A percentile compares a stretch with the other conserved stretches of the same genome.
Evolutionary conservation across 2,329 filamentous ascomycete species (phyloP).

Genomic region (Apiospora marii): DNA sequence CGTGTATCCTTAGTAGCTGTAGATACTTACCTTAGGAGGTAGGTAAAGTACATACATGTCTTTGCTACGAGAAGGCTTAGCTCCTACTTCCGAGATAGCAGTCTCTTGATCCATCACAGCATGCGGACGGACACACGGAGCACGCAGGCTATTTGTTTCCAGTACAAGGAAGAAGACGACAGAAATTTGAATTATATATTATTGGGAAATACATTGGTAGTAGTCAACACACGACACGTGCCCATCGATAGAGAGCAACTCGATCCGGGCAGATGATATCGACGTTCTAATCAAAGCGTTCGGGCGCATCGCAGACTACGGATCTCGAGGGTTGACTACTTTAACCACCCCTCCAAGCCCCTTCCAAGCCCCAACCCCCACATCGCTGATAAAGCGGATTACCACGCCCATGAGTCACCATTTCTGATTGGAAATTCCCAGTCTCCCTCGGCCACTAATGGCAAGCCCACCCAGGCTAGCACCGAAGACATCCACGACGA

Average conservation of each 20-base stretch:
- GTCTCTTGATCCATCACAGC: not conserved
- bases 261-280: not conserved
- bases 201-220: not conserved
- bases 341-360: not conserved
- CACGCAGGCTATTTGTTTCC: not conserved
- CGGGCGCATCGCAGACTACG: not conserved
- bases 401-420: conserved; percentile 18
- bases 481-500: not conserved
- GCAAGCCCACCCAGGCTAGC: conserved; percentile 8
- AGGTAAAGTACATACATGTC: no score
- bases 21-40: no score
- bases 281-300: not conserved
- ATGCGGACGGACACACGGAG: not conserved
- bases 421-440: conserved; percentile 14
- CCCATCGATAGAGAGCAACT: not conserved
- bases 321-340: not conserved
- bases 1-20: not conserved
- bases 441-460: not conserved
- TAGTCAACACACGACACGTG: not conserved
- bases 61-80: not conserved
- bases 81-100: not conserved
- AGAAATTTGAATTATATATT: not conserved
- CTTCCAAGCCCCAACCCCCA: not conserved
- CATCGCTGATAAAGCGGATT: conserved; percentile 18
- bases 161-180: not conserved